phyloP scores from a whole-genome alignment of 192 early-diverging fungal species.

The Ambispora gerdemannii region DNA sequence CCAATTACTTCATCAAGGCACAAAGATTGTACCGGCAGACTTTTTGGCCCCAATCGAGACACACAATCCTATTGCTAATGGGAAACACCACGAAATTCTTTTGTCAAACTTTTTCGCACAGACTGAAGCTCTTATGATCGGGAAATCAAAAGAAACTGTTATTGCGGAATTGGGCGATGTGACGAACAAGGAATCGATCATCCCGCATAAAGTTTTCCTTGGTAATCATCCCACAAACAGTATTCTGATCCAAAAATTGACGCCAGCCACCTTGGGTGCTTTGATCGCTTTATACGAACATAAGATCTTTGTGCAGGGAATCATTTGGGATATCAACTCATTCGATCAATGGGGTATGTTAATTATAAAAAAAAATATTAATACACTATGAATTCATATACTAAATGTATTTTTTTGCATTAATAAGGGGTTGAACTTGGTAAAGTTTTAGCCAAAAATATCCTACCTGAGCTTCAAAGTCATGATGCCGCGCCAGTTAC shows the following conservation, averaged over 20 bases:
- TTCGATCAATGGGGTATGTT: conserved; percentile 83
- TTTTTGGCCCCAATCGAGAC: conserved; percentile 94
- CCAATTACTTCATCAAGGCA: conserved; percentile 99
- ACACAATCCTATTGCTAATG: conserved; percentile 85
- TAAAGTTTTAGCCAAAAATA: conserved; percentile 97
- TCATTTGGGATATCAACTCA: conserved; percentile 97
- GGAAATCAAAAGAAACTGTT: conserved; percentile 81
- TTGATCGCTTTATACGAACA: conserved; percentile 98
- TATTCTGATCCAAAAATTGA: conserved; percentile 90
- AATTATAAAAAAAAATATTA: conserved; percentile 26
- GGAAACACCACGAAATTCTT: conserved; percentile 90
- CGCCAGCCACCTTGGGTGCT: conserved; percentile 84
- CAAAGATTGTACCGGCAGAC: conserved; percentile 93
- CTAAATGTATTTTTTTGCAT: neutral
- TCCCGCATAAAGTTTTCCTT: conserved; percentile 94
- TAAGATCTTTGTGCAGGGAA: conserved; percentile 99
- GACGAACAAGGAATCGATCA: conserved; percentile 61
- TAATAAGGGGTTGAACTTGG: conserved; percentile 82
- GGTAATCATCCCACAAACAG: conserved; percentile 98
- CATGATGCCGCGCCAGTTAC: conserved; percentile 47
- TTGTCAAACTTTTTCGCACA: conserved; percentile 99
- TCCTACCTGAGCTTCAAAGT: conserved; percentile 82
- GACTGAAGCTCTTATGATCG: conserved; percentile 95
- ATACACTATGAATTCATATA: neutral
- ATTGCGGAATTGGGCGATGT: conserved; percentile 70